These are phyloP conservation scores for Phyllostachys edulis DNA, from an alignment of 176 grass and related monocot genomes.

Conservation along the genomic window DNA sequence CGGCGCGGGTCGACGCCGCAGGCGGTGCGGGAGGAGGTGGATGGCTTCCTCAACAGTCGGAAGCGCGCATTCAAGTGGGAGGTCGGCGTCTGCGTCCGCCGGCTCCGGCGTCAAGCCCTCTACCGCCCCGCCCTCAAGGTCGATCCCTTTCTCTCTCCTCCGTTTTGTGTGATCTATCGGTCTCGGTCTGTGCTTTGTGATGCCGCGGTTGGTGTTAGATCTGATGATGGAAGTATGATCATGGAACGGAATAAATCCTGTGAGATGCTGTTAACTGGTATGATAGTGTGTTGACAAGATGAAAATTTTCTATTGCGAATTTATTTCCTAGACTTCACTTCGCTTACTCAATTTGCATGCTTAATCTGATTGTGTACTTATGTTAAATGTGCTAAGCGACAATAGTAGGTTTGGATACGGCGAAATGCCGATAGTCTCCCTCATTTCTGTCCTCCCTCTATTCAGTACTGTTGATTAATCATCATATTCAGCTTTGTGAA, in stretches of 20 bases:
- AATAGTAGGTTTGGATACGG: too few species aligned
- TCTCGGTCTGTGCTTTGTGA: too few species aligned
- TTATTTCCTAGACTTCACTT: neutral
- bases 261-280: neutral
- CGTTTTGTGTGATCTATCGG: neutral
- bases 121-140: slow-evolving; percentile 83
- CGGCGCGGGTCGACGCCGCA: slow-evolving; percentile 57
- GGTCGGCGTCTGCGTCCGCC: slow-evolving; percentile 75
- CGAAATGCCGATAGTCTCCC: too few species aligned
- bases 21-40: slow-evolving; percentile 72
- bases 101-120: slow-evolving; percentile 57
- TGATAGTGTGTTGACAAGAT: neutral
- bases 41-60: slow-evolving; percentile 82
- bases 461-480: too few species aligned
- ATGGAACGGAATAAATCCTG: too few species aligned
- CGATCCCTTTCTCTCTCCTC: too few species aligned
- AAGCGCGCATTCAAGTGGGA: slow-evolving; percentile 96
- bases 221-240: too few species aligned
- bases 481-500: too few species aligned
- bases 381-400: too few species aligned
- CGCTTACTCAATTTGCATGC: neutral
- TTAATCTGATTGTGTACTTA: neutral
- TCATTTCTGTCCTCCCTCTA: too few species aligned
- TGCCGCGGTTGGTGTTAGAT: too few species aligned
- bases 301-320: neutral